phyloP scores from a whole-genome alignment of 2,329 filamentous ascomycete species.

The Aspergillus eucalypticola region DNA sequence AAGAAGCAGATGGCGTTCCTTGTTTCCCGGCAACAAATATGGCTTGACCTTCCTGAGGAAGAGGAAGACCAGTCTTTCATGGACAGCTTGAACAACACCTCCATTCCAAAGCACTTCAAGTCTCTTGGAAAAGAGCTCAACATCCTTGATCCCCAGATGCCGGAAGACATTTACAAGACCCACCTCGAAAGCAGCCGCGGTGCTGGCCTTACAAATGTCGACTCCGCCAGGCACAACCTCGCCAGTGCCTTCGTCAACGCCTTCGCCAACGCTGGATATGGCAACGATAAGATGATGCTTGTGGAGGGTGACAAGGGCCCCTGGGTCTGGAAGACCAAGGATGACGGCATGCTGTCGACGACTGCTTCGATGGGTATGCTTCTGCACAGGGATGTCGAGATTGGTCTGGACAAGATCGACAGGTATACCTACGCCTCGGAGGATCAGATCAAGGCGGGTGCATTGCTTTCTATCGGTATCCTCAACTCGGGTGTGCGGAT shows the following conservation, averaged over 20 bases:
- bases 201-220: slow-evolving; percentile 87
- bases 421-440: slow-evolving; percentile 86
- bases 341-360: slow-evolving; percentile 95
- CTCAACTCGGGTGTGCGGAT: slow-evolving; percentile 89
- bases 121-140: slow-evolving; percentile 92
- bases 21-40: slow-evolving; percentile 87
- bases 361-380: slow-evolving; percentile 91
- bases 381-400: slow-evolving; percentile 90
- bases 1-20: slow-evolving; percentile 95
- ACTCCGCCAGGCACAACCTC: slow-evolving; percentile 93
- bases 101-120: slow-evolving; percentile 89
- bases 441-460: slow-evolving; percentile 83
- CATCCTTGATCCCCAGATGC: slow-evolving; percentile 92
- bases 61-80: slow-evolving; percentile 72
- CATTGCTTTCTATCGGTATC: slow-evolving; percentile 89
- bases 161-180: slow-evolving; percentile 99
- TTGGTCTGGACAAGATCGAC: slow-evolving; percentile 89
- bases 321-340: slow-evolving; percentile 99
- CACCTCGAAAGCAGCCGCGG: slow-evolving; percentile 94
- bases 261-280: slow-evolving; percentile 94
- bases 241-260: slow-evolving; percentile 95
- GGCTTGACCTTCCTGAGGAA: slow-evolving; percentile 65
- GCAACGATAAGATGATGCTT: slow-evolving; percentile 97
- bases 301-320: slow-evolving; percentile 83
- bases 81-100: slow-evolving; percentile 84